These are phyloP conservation scores for Mediolabrus comicus DNA, from an alignment of 108 stramenopile species.

Conservation along the genomic window DNA sequence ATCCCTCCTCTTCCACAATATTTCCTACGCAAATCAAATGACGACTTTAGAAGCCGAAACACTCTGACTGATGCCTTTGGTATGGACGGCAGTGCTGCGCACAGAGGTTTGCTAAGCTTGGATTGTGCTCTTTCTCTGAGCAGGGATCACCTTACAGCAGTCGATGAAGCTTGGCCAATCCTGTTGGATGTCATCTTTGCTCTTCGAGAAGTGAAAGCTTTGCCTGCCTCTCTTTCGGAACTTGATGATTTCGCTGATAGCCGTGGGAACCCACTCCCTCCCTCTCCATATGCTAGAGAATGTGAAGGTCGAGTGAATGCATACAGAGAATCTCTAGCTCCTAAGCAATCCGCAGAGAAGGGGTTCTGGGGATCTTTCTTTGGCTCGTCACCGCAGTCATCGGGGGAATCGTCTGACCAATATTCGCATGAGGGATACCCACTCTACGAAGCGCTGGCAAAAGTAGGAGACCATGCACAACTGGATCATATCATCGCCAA, in stretches of 20 bases:
- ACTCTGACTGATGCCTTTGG: conserved; percentile 28
- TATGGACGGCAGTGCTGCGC: conserved; percentile 66
- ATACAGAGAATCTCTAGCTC: conserved; percentile 43
- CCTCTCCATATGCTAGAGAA: conserved; percentile 60
- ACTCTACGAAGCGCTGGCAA: conserved; percentile 47
- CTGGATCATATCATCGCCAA: conserved; percentile 67
- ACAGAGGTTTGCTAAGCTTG: conserved; percentile 72
- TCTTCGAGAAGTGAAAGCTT: conserved; percentile 67
- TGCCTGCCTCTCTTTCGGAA: conserved; percentile 70
- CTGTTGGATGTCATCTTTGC: conserved; percentile 71
- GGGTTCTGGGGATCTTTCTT: conserved; percentile 49
- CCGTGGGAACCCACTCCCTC: conserved; percentile 66
- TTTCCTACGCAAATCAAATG: conserved; percentile 14
- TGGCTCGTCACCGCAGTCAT: conserved; percentile 28
- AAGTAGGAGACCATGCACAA: conserved; percentile 47
- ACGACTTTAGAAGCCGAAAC: conserved; percentile 1
- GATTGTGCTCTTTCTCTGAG: conserved; percentile 71
- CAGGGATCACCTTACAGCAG: conserved; percentile 47
- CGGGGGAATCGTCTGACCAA: neutral
- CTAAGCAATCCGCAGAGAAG: conserved; percentile 25
- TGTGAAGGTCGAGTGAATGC: conserved; percentile 57
- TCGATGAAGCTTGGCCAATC: conserved; percentile 60
- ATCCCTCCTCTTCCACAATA: conserved; percentile 29
- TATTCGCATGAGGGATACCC: conserved; percentile 23
- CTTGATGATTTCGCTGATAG: conserved; percentile 88